Conservation (phyloP, 2,329 filamentous ascomycete species). For the Ophiobolus disseminans region DNA sequence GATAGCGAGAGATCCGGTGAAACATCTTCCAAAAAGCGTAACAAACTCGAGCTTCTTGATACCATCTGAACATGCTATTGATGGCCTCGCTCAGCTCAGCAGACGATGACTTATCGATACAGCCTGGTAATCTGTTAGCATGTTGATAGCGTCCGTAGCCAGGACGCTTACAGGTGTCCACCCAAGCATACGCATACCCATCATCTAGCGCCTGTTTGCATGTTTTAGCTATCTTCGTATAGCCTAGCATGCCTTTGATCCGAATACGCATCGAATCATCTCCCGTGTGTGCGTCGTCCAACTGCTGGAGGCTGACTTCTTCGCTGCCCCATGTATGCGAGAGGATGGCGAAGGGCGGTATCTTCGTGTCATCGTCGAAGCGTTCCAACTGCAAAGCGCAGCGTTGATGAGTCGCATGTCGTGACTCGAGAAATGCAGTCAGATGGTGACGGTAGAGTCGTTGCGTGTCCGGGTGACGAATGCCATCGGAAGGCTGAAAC, state of each 20-base stretch:
- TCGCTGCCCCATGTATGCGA: slow-evolving; percentile 21
- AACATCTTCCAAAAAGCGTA: slow-evolving; percentile 16
- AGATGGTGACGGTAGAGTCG: too few relatives aligned
- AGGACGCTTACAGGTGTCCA: slow-evolving; percentile 16
- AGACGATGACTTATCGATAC: slow-evolving; percentile 18
- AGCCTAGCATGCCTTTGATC: background rate
- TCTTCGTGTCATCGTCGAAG: slow-evolving; percentile 13
- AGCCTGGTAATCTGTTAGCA: background rate
- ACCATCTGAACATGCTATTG: slow-evolving; percentile 21
- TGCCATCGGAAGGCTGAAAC: too few relatives aligned
- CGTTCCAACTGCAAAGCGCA: slow-evolving; percentile 5
- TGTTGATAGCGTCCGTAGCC: background rate
- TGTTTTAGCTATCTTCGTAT: slow-evolving; percentile 8
- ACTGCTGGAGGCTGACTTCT: slow-evolving; percentile 23
- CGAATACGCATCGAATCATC: background rate
- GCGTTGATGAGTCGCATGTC: slow-evolving; percentile 21
- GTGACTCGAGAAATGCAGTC: background rate
- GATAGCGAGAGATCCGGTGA: too few relatives aligned
- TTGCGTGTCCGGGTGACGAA: too few relatives aligned
- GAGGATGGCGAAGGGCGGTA: slow-evolving; percentile 28
- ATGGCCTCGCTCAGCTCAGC: slow-evolving; percentile 17
- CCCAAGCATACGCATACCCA: slow-evolving; percentile 14
- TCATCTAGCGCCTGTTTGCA: slow-evolving; percentile 15
- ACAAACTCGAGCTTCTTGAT: slow-evolving; percentile 11
- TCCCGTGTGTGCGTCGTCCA: slow-evolving; percentile 1